These are phyloP conservation scores for Cicer judaicum DNA, from an alignment of 306 rosid genomes.

Conservation along the genomic window DNA sequence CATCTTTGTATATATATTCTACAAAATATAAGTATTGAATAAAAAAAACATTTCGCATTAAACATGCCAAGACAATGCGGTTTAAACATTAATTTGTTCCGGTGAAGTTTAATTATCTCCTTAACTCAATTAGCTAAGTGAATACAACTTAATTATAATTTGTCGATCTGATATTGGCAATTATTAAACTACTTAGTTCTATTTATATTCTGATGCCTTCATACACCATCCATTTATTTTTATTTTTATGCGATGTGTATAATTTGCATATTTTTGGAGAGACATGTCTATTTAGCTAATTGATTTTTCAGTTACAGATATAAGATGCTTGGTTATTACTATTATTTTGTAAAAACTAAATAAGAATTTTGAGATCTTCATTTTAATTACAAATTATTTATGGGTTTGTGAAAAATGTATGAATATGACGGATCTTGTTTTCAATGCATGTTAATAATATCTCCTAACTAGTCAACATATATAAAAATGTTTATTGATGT, in stretches of 20 bases:
- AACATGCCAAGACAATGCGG: slow-evolving; percentile 36
- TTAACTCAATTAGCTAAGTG: slow-evolving; percentile 10
- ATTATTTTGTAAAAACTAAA: background rate
- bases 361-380: background rate
- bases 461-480: slow-evolving; percentile 34
- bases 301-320: background rate
- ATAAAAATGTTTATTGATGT: slow-evolving; percentile 40
- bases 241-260: slow-evolving; percentile 8
- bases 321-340: background rate
- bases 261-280: slow-evolving; percentile 30
- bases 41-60: slow-evolving; percentile 9
- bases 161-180: slow-evolving; percentile 10
- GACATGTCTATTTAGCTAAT: background rate
- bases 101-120: slow-evolving; percentile 35
- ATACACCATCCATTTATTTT: background rate
- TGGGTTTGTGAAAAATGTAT: slow-evolving; percentile 21
- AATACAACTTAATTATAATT: background rate
- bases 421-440: slow-evolving; percentile 33
- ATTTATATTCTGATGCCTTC: slow-evolving; percentile 31
- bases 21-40: background rate
- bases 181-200: background rate
- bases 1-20: slow-evolving; percentile 9
- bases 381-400: background rate
- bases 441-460: slow-evolving; percentile 33
- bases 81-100: slow-evolving; percentile 42